Conservation (phyloP, 2,329 filamentous ascomycete species). For the Penicillium decumbens region DNA sequence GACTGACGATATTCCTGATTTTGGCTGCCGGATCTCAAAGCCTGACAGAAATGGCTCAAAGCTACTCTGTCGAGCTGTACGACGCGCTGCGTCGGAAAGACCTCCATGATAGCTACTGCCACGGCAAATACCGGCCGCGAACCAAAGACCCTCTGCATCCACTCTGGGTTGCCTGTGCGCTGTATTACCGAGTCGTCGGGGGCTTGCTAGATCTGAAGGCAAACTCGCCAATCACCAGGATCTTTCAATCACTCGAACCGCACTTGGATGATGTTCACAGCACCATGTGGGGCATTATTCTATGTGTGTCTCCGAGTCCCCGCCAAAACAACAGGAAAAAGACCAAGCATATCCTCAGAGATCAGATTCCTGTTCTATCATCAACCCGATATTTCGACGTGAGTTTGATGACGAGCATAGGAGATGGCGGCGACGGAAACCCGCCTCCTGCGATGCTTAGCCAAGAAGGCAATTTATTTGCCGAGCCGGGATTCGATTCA, state of each 20-base stretch:
- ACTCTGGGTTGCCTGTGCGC: constrained; percentile 15
- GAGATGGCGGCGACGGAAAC: background rate
- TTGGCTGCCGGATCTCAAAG: constrained; percentile 14
- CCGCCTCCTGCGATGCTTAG: background rate
- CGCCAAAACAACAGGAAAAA: background rate
- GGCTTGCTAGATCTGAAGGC: constrained; percentile 6
- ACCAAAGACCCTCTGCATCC: constrained; percentile 4
- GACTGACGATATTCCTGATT: constrained; percentile 14
- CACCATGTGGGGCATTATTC: constrained; percentile 7
- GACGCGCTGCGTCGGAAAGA: constrained; percentile 10
- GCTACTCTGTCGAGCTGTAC: constrained; percentile 11
- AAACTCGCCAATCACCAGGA: constrained; percentile 1
- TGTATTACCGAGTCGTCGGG: constrained; percentile 16
- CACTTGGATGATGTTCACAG: background rate
- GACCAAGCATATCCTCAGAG: background rate
- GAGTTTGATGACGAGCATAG: background rate
- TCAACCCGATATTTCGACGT: background rate
- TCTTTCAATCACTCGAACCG: constrained; percentile 3
- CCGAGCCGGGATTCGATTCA: background rate
- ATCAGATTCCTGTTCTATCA: constrained; percentile 7
- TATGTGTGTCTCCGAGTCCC: background rate
- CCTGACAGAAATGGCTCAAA: constrained; percentile 18
- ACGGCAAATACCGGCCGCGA: background rate
- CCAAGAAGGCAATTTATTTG: background rate
- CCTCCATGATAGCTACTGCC: background rate